phyloP scores from a whole-genome alignment of 768 basidiomycete genomes.

The Leccinum variicolor region DNA sequence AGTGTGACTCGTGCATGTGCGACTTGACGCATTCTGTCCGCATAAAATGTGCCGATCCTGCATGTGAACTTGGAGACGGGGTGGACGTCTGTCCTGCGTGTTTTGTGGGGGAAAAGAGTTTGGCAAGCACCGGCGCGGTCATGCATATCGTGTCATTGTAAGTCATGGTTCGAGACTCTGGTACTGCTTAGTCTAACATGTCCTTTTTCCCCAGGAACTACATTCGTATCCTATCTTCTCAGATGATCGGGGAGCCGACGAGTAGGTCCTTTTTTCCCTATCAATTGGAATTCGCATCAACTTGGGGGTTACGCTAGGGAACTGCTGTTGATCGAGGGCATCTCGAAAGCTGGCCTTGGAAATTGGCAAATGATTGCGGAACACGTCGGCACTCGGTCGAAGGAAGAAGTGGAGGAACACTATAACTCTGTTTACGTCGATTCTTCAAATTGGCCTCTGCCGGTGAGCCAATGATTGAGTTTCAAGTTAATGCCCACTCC shows the following conservation, averaged over 20 bases:
- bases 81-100: slow-evolving; percentile 93
- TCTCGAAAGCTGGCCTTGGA: slow-evolving; percentile 82
- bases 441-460: slow-evolving; percentile 75
- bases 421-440: slow-evolving; percentile 80
- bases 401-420: slow-evolving; percentile 90
- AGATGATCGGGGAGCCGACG: slow-evolving; percentile 97
- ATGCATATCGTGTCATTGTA: slow-evolving; percentile 92
- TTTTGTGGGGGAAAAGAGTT: slow-evolving; percentile 90
- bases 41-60: slow-evolving; percentile 89
- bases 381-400: slow-evolving; percentile 90
- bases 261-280: slow-evolving; percentile 49
- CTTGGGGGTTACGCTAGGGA: slow-evolving; percentile 51
- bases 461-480: slow-evolving; percentile 55
- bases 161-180: slow-evolving; percentile 14
- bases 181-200: neutral
- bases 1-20: slow-evolving; percentile 79
- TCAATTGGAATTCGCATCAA: neutral
- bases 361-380: slow-evolving; percentile 98
- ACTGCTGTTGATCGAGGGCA: slow-evolving; percentile 83
- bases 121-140: slow-evolving; percentile 76
- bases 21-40: slow-evolving; percentile 96
- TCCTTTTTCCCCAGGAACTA: slow-evolving; percentile 62
- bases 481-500: neutral
- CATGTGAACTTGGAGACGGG: slow-evolving; percentile 70
- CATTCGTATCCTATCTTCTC: slow-evolving; percentile 96